Conservation (phyloP, 2,329 filamentous ascomycete genomes). For the Fusarium verrucosum region DNA sequence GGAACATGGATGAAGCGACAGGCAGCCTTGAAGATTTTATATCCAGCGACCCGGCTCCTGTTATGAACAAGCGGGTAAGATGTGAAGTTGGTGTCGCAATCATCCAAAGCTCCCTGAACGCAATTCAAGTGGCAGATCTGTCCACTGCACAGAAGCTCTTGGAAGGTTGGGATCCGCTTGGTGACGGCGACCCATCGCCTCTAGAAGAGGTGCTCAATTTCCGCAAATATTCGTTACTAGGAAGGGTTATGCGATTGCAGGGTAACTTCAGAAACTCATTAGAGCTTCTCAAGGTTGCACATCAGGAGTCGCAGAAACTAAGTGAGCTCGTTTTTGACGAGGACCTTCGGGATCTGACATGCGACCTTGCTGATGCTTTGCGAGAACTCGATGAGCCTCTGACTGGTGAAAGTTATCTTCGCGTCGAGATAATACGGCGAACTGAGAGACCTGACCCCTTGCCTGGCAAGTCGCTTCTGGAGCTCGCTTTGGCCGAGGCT, state of each 20-base stretch:
- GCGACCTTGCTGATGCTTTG: slow-evolving; percentile 36
- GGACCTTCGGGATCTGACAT: slow-evolving; percentile 33
- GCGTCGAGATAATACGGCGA: slow-evolving; percentile 25
- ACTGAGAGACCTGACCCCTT: slow-evolving; percentile 16
- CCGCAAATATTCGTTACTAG: slow-evolving; percentile 33
- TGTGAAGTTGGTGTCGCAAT: slow-evolving; percentile 28
- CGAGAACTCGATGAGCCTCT: slow-evolving; percentile 32
- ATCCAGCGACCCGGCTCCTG: not conserved
- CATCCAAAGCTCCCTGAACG: slow-evolving; percentile 33
- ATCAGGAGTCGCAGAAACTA: slow-evolving; percentile 5
- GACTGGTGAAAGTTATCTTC: slow-evolving; percentile 26
- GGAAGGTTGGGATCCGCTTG: slow-evolving; percentile 27
- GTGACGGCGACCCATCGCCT: slow-evolving; percentile 20
- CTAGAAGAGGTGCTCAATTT: slow-evolving; percentile 31
- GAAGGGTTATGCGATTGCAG: slow-evolving; percentile 29
- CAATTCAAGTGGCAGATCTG: slow-evolving; percentile 33
- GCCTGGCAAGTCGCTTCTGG: slow-evolving; percentile 29
- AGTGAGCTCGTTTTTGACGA: slow-evolving; percentile 31
- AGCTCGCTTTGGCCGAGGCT: slow-evolving; percentile 34
- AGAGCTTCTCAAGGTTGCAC: slow-evolving; percentile 17
- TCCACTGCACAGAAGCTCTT: slow-evolving; percentile 24
- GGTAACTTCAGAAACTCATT: slow-evolving; percentile 29
- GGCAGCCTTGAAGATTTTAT: slow-evolving; percentile 24
- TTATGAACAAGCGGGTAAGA: slow-evolving; percentile 19
- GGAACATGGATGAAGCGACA: slow-evolving; percentile 34